Evolutionary conservation across 306 rosid genomes (phyloP), one percentile per base, ranked within the genome.

Genomic region (Cicer chorassanicum): DNA sequence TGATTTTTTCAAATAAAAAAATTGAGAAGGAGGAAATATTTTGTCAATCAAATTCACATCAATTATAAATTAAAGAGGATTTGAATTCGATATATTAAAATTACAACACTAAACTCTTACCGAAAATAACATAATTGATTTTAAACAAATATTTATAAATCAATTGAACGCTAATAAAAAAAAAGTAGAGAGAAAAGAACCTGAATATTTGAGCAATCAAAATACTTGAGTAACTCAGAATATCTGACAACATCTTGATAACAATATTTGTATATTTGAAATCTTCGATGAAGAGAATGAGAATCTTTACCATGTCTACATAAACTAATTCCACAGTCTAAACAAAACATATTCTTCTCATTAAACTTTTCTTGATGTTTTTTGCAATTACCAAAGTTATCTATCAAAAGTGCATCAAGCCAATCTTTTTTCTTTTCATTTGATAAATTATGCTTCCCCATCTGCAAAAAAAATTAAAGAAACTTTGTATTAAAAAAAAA

Each of bases 171-270:
- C 11, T 16, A 38, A 39, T 15, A 2, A 24, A 12, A 75, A 18
- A 4, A 53, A 10, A 15, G 24, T 50, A 65, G 34, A 80, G 41
- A 21, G 18, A 53, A 68, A 21, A 16, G 4, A 18, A 93, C 98
- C 97, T 93, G 98, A 87, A 93, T 89, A 65, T 79, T 79, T 12
- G 96, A 90, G 86, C 97, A 91, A 80, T 93, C 94, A 48, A 87
- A 89, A 65, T 72, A 66, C 70, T 93, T 87, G 78, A 84, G 86
- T n/a, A 91, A 65, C 11, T 91, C 94, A 1, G 86, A 83, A 70
- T 82, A 85, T 65, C 93, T 91, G 16, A 89, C 83, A 1, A 93
- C 98, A 72, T 91, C 87, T 16, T 84, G 90, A 73, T 89, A 88
- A 1, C 85, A 88, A 18, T 93, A 93, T 75, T 82, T 87, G 88